Evolutionary conservation across 2,329 filamentous ascomycete genomes (phyloP).

Genomic region (Exophiala viscosa): DNA sequence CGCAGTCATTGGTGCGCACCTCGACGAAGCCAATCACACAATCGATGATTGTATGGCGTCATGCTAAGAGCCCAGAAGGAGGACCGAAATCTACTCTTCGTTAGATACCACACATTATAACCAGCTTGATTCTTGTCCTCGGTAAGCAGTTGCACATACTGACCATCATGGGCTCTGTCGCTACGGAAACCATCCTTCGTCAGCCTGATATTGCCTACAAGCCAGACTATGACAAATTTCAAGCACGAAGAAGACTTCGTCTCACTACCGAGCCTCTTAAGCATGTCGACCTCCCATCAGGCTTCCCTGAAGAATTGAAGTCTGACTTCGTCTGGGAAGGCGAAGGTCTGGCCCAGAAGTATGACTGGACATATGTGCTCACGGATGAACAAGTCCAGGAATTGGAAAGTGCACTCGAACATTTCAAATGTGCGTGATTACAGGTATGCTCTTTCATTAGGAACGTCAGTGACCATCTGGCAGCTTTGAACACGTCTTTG

Average conservation of each 20-base stretch:
- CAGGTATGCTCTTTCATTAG: neutral
- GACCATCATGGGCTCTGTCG: no score
- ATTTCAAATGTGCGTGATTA: conserved; percentile 39
- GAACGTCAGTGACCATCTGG: conserved; percentile 11
- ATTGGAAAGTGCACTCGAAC: conserved; percentile 40
- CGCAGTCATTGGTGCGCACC: no score
- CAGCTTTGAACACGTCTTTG: conserved; percentile 32
- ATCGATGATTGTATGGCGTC: no score
- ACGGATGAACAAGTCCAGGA: conserved; percentile 40
- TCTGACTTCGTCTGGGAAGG: conserved; percentile 49
- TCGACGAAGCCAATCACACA: no score
- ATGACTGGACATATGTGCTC: conserved; percentile 42
- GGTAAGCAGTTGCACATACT: no score
- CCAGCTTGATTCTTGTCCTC: no score
- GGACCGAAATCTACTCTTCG: no score
- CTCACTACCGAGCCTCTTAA: conserved; percentile 25
- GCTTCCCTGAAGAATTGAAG: conserved; percentile 40
- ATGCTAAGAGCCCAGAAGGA: no score
- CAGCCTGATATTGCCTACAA: conserved; percentile 35
- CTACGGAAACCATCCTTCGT: neutral
- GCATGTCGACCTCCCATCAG: conserved; percentile 35
- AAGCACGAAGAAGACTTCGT: conserved; percentile 26
- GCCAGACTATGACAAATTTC: conserved; percentile 31
- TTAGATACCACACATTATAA: no score
- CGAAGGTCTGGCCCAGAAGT: conserved; percentile 34